A percentile compares a stretch with the other conserved stretches of the same genome.
phyloP scores from a whole-genome alignment of 2,329 filamentous ascomycete species.

The Thermomyces lanuginosus region DNA sequence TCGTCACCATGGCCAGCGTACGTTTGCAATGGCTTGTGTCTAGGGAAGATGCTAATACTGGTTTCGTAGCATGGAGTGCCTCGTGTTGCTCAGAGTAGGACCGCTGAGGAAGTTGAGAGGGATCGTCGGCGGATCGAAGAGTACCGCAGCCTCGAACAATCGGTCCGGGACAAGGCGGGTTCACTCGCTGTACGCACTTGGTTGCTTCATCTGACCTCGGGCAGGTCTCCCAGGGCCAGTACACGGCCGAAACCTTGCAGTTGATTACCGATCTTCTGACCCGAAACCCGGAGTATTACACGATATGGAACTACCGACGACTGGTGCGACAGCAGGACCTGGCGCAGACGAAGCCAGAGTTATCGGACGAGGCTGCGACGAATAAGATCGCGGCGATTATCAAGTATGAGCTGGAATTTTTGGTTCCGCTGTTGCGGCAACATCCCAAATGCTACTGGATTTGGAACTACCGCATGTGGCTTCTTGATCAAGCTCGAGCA shows the following conservation, averaged over 20 bases:
- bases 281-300: slow-evolving; percentile 34
- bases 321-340: slow-evolving; percentile 50
- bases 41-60: slow-evolving; percentile 9
- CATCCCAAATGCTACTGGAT: slow-evolving; percentile 99
- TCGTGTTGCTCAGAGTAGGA: slow-evolving; percentile 49
- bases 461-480: slow-evolving; percentile 89
- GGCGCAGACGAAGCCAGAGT: slow-evolving; percentile 12
- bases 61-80: slow-evolving; percentile 61
- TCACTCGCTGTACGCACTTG: not conserved
- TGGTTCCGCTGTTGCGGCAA: slow-evolving; percentile 66
- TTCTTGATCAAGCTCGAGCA: slow-evolving; percentile 54
- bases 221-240: slow-evolving; percentile 25
- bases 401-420: slow-evolving; percentile 59
- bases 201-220: slow-evolving; percentile 1
- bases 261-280: slow-evolving; percentile 29
- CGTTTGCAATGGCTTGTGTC: slow-evolving; percentile 6
- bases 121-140: slow-evolving; percentile 60
- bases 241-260: slow-evolving; percentile 27
- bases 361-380: slow-evolving; percentile 21
- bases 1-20: slow-evolving; percentile 7
- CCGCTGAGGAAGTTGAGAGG: slow-evolving; percentile 53
- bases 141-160: slow-evolving; percentile 55
- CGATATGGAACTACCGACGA: slow-evolving; percentile 43
- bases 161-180: slow-evolving; percentile 49
- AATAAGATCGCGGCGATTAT: slow-evolving; percentile 39